Base-by-base conservation (phyloP, 805 yeast genomes). In the Candida saitoana region DNA sequence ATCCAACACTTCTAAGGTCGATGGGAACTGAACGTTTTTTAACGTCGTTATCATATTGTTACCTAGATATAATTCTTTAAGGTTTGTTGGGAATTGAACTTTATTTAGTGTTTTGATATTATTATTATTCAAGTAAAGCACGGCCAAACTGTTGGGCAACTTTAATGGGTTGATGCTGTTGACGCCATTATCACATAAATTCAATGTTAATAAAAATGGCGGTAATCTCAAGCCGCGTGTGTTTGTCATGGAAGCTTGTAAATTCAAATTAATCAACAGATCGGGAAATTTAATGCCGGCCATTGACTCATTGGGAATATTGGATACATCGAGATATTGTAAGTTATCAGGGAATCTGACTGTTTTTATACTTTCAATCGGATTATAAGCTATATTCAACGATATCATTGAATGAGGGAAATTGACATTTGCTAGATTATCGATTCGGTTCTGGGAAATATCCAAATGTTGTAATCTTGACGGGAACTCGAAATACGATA, bases 281-380 rank as follows among this genome's bases (percentile, higher is more conserved):
- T 70, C 75, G 1, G 75, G 75, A 39, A 70, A 68, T 44, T 66
- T 69, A n/a, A 70, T 60, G 1, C 74, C 73, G 0, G 73, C 63
- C 75, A 70, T 69, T 7, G 71, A 60, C 47, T 70, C 75, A 46
- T 69, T 70, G 3, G 75, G 74, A 6, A 69, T 60, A 41, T 67
- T 65, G 5, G 73, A 67, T 8, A 67, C 44, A 45, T 70, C 75
- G 47, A 70, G 54, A 45, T 59, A 58, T 34, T 54, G 54, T 27
- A 70, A 46, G 18, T 48, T 42, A 11, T 69, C 73, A 3, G 74
- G 74, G 35, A 69, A 68, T 40, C 60, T 62, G 15, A 56, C 64
- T 7, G 73, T 71, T 45, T 67, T 64, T 31, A 69, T 58, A 33
- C 67, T 63, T 38, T 70, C 74, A 12, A 70, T 67, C 2, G 75